Conservation (phyloP, 805 yeast genomes). For the Cyberlindnera meyerae region DNA sequence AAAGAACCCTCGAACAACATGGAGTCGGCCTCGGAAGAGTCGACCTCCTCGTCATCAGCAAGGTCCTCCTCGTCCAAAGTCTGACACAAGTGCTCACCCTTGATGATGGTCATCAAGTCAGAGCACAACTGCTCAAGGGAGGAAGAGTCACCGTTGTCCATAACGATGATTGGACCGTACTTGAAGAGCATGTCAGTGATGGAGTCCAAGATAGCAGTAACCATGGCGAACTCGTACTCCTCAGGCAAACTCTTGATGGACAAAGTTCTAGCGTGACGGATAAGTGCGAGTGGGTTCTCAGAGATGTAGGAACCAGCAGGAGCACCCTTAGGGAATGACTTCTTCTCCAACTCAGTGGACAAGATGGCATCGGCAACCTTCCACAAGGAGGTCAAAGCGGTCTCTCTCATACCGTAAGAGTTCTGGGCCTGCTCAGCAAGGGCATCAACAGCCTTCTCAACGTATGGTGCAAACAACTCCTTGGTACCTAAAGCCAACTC, state of each 20-base stretch:
- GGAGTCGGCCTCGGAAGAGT: conserved; percentile 57
- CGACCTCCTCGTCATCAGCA: conserved; percentile 49
- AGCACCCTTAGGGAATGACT: conserved; percentile 57
- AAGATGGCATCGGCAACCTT: conserved; percentile 70
- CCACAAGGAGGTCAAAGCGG: conserved; percentile 81
- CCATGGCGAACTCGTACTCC: conserved; percentile 83
- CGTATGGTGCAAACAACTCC: conserved; percentile 69
- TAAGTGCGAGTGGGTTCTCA: conserved; percentile 50
- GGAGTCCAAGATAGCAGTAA: conserved; percentile 70
- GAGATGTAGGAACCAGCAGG: conserved; percentile 58
- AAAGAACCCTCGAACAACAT: conserved; percentile 77
- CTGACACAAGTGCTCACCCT: conserved; percentile 83
- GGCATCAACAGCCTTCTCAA: conserved; percentile 61
- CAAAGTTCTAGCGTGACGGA: conserved; percentile 60
- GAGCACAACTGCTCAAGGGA: conserved; percentile 64
- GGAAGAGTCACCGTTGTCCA: conserved; percentile 53
- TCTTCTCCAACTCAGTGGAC: conserved; percentile 43
- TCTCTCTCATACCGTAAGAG: conserved; percentile 87
- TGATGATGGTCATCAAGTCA: conserved; percentile 66
- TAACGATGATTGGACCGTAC: conserved; percentile 67
- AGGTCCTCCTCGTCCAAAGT: conserved; percentile 61
- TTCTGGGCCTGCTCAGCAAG: conserved; percentile 71
- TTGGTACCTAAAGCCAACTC: conserved; percentile 89
- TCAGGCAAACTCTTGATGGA: conserved; percentile 61
- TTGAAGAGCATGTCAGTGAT: conserved; percentile 61